Percentiles rank a stretch among this genome's conserved stretches.
Conservation (phyloP, 2,329 filamentous ascomycete genomes). For the Hymenoscyphus fructigenus region DNA sequence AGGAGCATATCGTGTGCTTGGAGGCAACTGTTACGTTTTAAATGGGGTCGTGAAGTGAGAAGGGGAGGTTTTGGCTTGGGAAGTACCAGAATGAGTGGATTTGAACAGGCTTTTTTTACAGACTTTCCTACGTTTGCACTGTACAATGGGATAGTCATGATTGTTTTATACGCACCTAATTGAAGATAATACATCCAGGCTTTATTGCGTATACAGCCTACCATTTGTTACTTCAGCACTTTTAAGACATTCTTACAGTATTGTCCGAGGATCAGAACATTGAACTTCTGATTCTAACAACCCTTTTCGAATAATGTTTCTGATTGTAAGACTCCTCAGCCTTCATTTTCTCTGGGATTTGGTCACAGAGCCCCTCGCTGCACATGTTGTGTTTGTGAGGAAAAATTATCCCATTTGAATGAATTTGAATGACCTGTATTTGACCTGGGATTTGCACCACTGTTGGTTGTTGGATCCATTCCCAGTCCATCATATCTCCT, state of each 20-base stretch:
- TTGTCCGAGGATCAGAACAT: too few species aligned
- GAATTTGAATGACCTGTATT: not conserved
- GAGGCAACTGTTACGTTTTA: conserved; percentile 69
- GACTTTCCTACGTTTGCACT: not conserved
- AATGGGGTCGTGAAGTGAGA: not conserved
- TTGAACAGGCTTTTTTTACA: not conserved
- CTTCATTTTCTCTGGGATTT: too few species aligned
- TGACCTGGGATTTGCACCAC: not conserved
- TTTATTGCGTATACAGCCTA: not conserved
- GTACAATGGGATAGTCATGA: not conserved
- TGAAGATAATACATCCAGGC: not conserved
- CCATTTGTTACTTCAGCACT: not conserved
- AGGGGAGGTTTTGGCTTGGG: not conserved
- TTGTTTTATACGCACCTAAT: not conserved
- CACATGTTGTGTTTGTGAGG: not conserved
- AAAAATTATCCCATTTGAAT: not conserved
- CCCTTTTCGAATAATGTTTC: too few species aligned
- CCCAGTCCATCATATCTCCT: not conserved
- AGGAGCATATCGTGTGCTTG: conserved; percentile 77
- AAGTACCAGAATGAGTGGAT: not conserved
- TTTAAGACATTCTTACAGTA: too few species aligned
- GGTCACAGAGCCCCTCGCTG: not conserved
- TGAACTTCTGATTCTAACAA: too few species aligned
- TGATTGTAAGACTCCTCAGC: too few species aligned
- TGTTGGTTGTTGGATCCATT: not conserved